phyloP scores from a whole-genome alignment of 805 yeast species.

The Candida coquimbonensis region DNA sequence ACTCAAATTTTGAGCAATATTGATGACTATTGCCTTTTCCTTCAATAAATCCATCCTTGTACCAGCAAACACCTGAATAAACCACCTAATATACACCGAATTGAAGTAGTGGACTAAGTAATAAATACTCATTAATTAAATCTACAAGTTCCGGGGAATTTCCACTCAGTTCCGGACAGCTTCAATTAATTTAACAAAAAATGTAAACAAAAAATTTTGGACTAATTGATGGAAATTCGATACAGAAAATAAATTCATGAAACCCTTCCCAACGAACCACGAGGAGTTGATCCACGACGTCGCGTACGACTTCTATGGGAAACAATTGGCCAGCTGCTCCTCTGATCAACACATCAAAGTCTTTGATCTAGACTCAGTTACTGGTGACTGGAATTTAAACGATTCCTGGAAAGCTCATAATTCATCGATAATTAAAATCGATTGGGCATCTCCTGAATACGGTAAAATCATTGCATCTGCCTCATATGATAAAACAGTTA shows the following conservation, averaged over 20 bases:
- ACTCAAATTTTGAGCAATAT: constrained; percentile 10
- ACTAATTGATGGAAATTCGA: too few species aligned
- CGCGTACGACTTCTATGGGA: constrained; percentile 88
- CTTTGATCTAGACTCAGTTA: constrained; percentile 62
- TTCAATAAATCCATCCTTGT: constrained; percentile 1
- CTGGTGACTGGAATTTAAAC: constrained; percentile 72
- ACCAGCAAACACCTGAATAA: neutral
- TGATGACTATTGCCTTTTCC: neutral
- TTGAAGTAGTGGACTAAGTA: too few species aligned
- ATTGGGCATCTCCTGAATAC: constrained; percentile 94
- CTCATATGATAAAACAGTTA: constrained; percentile 83
- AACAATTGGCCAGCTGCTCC: constrained; percentile 87
- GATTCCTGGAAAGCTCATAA: constrained; percentile 97
- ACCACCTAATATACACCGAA: neutral
- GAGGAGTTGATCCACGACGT: constrained; percentile 89
- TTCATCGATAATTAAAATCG: constrained; percentile 70
- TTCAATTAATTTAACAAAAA: neutral
- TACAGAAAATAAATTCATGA: constrained; percentile 26
- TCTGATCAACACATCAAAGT: constrained; percentile 92
- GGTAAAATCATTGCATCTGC: constrained; percentile 84
- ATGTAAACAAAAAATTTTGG: neutral
- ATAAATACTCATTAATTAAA: too few species aligned
- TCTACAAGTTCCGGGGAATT: too few species aligned
- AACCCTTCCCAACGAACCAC: constrained; percentile 83
- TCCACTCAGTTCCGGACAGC: neutral